Evolutionary conservation across 441 rosid species (phyloP).

Genomic region (Breynia disticha): DNA sequence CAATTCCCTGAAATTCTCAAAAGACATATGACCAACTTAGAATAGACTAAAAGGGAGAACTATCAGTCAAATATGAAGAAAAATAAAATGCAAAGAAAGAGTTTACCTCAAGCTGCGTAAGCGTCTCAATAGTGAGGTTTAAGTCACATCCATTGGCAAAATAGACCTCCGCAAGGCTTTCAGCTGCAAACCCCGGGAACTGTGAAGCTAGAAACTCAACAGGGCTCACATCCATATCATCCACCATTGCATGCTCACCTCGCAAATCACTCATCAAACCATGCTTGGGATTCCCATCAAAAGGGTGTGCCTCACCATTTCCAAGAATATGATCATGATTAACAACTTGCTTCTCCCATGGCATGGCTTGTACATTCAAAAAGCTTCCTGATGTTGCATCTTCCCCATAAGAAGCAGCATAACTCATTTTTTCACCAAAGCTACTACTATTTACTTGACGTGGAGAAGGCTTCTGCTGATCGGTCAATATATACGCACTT

Average conservation of each 20-base stretch:
- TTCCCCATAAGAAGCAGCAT: constrained; percentile 50
- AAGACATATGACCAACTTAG: not conserved
- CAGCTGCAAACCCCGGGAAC: constrained; percentile 90
- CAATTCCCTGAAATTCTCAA: not conserved
- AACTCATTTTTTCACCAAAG: constrained; percentile 47
- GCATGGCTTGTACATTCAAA: constrained; percentile 40
- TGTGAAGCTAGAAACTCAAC: constrained; percentile 72
- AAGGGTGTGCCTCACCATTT: constrained; percentile 40
- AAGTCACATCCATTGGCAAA: constrained; percentile 81
- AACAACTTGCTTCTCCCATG: constrained; percentile 84
- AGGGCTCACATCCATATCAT: constrained; percentile 52
- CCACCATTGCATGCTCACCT: constrained; percentile 38
- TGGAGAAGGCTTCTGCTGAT: constrained; percentile 43
- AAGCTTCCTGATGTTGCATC: constrained; percentile 41
- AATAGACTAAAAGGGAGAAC: constrained; percentile 1
- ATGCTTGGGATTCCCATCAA: constrained; percentile 40
- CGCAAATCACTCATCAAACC: constrained; percentile 44
- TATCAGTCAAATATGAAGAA: constrained; percentile 9
- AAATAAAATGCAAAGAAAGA: constrained; percentile 11
- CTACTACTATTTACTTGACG: constrained; percentile 43
- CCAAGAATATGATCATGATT: constrained; percentile 47
- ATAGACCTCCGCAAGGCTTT: constrained; percentile 90
- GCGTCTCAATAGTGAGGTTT: constrained; percentile 86
- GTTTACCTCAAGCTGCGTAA: constrained; percentile 89
- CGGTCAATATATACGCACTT: constrained; percentile 40